These are phyloP conservation scores for Clonostachys chloroleuca DNA, from an alignment of 2,329 filamentous ascomycete species.

Conservation along the genomic window DNA sequence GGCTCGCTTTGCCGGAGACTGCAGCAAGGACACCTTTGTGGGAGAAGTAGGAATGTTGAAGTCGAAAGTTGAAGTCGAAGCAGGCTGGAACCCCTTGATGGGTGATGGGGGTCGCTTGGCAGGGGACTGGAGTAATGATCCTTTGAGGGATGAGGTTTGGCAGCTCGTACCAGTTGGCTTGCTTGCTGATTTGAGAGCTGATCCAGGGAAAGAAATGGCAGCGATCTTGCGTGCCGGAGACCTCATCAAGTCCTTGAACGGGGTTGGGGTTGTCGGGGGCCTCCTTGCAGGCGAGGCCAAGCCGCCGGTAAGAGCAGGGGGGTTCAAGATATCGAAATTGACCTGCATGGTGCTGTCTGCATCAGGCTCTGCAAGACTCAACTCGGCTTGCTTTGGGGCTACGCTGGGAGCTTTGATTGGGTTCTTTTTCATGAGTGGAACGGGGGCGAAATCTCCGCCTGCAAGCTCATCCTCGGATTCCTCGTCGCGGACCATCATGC, in stretches of 20 bases:
- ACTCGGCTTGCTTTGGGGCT: not conserved
- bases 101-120: slow-evolving; percentile 45
- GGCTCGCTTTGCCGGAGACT: slow-evolving; percentile 46
- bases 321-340: slow-evolving; percentile 19
- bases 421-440: slow-evolving; percentile 49
- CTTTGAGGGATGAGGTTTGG: slow-evolving; percentile 27
- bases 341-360: slow-evolving; percentile 11
- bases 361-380: slow-evolving; percentile 1
- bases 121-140: slow-evolving; percentile 39
- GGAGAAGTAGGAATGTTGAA: slow-evolving; percentile 19
- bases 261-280: slow-evolving; percentile 44
- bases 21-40: slow-evolving; percentile 42
- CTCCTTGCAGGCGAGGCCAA: slow-evolving; percentile 51
- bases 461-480: slow-evolving; percentile 58
- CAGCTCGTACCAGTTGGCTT: slow-evolving; percentile 5
- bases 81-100: slow-evolving; percentile 27
- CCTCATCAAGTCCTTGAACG: slow-evolving; percentile 49
- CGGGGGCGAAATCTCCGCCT: slow-evolving; percentile 41
- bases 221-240: slow-evolving; percentile 46
- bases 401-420: slow-evolving; percentile 42
- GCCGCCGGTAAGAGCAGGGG: slow-evolving; percentile 22
- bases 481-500: slow-evolving; percentile 31
- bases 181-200: slow-evolving; percentile 19
- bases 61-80: slow-evolving; percentile 12
- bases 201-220: slow-evolving; percentile 19